Evolutionary conservation across 768 basidiomycete genomes (phyloP).

Genomic region (Gyrodon lividus): DNA sequence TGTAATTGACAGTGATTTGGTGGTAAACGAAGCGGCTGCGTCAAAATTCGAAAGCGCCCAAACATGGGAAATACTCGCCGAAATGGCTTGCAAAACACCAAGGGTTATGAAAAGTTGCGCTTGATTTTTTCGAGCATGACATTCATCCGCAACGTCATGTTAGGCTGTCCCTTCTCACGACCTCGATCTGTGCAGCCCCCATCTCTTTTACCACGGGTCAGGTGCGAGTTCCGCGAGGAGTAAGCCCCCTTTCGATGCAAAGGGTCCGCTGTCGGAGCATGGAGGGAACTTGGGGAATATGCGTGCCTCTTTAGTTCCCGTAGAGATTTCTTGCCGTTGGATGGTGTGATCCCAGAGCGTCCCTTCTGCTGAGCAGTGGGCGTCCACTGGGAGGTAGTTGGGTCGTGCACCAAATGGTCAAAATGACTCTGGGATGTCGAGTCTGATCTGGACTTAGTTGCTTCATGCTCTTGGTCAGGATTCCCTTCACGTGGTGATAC

Average conservation of each 20-base stretch:
- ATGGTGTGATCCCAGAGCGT: conserved; percentile 3
- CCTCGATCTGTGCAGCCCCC: conserved; percentile 31
- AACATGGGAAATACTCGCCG: conserved; percentile 1
- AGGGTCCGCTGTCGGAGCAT: conserved; percentile 53
- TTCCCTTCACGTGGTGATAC: not conserved
- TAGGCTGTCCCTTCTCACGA: conserved; percentile 48
- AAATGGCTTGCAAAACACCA: not conserved
- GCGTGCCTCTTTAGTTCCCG: conserved; percentile 64
- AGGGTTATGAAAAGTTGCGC: conserved; percentile 44
- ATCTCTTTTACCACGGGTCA: conserved; percentile 29
- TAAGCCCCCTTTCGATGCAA: conserved; percentile 28
- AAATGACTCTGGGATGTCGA: not conserved
- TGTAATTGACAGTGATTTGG: not conserved
- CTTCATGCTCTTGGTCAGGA: not conserved
- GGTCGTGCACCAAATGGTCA: not conserved
- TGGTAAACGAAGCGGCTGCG: not conserved
- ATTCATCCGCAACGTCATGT: conserved; percentile 87
- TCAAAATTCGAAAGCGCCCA: not conserved
- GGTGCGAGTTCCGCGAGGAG: conserved; percentile 10
- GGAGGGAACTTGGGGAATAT: conserved; percentile 57
- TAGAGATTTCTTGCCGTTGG: conserved; percentile 33
- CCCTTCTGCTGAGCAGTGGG: conserved; percentile 1
- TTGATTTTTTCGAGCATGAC: conserved; percentile 86
- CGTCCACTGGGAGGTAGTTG: not conserved
- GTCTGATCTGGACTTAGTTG: not conserved